Base-by-base conservation (phyloP, 2,329 filamentous ascomycete species). In the Rutstroemia sp. region DNA sequence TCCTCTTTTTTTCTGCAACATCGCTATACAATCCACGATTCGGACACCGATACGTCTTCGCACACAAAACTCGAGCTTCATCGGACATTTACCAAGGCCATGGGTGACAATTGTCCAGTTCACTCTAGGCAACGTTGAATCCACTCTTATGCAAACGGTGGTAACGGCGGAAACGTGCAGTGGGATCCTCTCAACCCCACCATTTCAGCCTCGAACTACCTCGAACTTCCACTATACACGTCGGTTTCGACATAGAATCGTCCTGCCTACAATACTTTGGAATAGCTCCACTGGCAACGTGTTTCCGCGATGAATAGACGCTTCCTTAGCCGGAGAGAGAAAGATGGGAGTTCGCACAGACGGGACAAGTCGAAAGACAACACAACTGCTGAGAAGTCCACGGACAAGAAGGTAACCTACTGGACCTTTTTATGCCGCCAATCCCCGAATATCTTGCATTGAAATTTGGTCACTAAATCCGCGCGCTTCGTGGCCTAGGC, bases 291-390 rank as follows among this genome's bases (percentile, higher is more conserved):
- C 17, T 16, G 51, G 42, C 37, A 38, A 51, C 21, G 7, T 47
- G 17, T 47, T 47, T 47, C 27, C 16, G 48, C 25, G 27, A 38
- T 51, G 67, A 73, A 79, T 60, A 83, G 81, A 68, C 83, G 86
- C 65, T 84, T 90, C 69, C 81, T 88, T 58, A 88, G 82, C 70
- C 77, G 86, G 63, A 81, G 86, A 63, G 87, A 89, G 66, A 89
- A 81, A 72, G 77, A 76, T 69, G 76, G 73, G 44, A 51, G 25
- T 17, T 63, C 69, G 39, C 78, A 82, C 62, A 75, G 74, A 57
- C 77, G 80, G 58, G 77, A 75, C 65, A 82, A 79, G 64, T 83
- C 80, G 48, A 75, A 76, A 19, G 79, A 83, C 55, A 75, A 12
- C 1, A 51, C 48, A 48, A 9, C 30, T n/a, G 4, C 7, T 8